Conservation (phyloP, 352 stramenopile genomes). For the Phytopythium montanum region DNA sequence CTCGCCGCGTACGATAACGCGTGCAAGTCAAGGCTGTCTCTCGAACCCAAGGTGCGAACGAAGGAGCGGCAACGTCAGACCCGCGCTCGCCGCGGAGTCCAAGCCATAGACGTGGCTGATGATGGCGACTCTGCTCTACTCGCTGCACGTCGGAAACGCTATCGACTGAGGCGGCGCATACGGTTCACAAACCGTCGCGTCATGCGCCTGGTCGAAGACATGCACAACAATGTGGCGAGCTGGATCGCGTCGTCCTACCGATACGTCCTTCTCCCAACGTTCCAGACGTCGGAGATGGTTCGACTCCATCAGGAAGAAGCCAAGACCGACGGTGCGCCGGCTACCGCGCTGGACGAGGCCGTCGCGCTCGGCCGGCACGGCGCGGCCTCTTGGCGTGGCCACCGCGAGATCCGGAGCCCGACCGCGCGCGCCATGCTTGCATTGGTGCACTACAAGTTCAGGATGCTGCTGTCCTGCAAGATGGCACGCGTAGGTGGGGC, state of each 20-base stretch:
- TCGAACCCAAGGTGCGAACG: too few relatives aligned
- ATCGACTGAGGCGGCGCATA: slow-evolving; percentile 1
- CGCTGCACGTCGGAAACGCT: too few relatives aligned
- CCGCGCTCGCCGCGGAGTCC: too few relatives aligned
- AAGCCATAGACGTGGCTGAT: too few relatives aligned
- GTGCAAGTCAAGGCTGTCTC: too few relatives aligned
- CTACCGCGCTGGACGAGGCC: not conserved
- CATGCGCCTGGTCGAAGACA: slow-evolving; percentile 5
- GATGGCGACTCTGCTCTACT: too few relatives aligned
- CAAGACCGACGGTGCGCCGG: too few relatives aligned
- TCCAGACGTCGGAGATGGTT: slow-evolving; percentile 9
- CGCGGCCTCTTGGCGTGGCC: not conserved
- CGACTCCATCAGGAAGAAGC: slow-evolving; percentile 2
- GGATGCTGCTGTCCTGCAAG: slow-evolving; percentile 14
- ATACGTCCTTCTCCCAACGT: not conserved
- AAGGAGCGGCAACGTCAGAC: too few relatives aligned
- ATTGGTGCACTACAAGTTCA: slow-evolving; percentile 14
- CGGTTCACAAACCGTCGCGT: not conserved
- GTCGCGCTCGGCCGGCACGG: not conserved
- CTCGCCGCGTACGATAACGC: too few relatives aligned
- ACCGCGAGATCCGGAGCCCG: slow-evolving; percentile 4
- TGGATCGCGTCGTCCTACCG: slow-evolving; percentile 7
- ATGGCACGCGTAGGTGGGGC: slow-evolving; percentile 7
- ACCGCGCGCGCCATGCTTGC: slow-evolving; percentile 12
- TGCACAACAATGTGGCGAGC: slow-evolving; percentile 10